Conservation (phyloP, 2,329 filamentous ascomycete species). For the Monosporascus sp. region DNA sequence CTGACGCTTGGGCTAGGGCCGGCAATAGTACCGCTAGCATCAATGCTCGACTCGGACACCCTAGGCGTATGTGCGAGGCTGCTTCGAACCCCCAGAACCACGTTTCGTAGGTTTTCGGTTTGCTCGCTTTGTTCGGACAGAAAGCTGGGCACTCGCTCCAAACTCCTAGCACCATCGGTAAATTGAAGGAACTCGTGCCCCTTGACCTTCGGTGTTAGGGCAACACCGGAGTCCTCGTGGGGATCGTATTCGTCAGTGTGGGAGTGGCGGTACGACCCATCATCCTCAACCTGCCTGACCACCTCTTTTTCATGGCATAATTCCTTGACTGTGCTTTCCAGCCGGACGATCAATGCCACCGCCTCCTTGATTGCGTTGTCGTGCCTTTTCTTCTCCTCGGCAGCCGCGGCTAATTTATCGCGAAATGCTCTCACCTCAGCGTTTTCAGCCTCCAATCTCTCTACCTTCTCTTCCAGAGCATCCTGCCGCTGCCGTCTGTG, state of each 20-base stretch:
- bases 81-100: constrained; percentile 46
- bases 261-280: constrained; percentile 29
- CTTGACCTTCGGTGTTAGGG: constrained; percentile 16
- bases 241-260: constrained; percentile 23
- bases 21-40: constrained; percentile 29
- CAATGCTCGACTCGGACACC: constrained; percentile 35
- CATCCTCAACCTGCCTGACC: constrained; percentile 43
- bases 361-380: constrained; percentile 68
- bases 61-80: constrained; percentile 47
- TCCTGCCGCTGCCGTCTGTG: constrained; percentile 62
- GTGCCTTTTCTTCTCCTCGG: constrained; percentile 47
- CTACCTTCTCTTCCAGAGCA: constrained; percentile 51
- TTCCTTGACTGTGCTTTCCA: constrained; percentile 56
- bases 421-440: constrained; percentile 52
- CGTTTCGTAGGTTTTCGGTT: constrained; percentile 55
- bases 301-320: constrained; percentile 48
- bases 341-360: constrained; percentile 60
- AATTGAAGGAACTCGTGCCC: constrained; percentile 9
- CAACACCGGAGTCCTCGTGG: constrained; percentile 12
- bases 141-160: constrained; percentile 60
- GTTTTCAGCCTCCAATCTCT: constrained; percentile 48
- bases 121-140: constrained; percentile 54
- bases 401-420: constrained; percentile 50
- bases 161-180: constrained; percentile 29
- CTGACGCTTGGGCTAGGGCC: constrained; percentile 56